A percentile compares a stretch with the other conserved stretches of the same genome.
These are phyloP conservation scores for Anethum foeniculum DNA, from an alignment of 140 eudicot genomes.

Conservation along the genomic window DNA sequence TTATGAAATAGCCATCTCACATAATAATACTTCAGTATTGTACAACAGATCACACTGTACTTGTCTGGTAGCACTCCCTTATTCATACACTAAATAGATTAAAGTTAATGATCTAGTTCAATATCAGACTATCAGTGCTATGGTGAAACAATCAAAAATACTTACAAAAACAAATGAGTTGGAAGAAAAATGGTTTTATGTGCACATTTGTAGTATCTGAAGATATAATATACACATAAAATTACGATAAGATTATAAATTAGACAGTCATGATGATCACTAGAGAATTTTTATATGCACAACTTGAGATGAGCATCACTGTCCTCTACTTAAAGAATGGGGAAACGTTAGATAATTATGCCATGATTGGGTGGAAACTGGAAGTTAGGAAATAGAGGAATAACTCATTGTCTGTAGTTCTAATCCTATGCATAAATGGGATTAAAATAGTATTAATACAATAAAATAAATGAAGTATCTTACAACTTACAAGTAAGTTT, in stretches of 20 bases:
- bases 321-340: conserved; percentile 9
- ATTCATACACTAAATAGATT: not conserved
- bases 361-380: not conserved
- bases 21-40: not conserved
- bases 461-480: conserved; percentile 14
- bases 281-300: not conserved
- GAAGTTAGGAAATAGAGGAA: not conserved
- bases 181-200: not conserved
- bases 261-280: not conserved
- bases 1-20: not conserved
- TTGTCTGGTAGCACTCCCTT: not conserved
- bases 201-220: not conserved
- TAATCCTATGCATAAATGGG: not conserved
- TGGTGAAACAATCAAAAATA: not conserved
- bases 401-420: not conserved
- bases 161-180: not conserved
- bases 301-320: conserved; percentile 7
- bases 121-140: not conserved
- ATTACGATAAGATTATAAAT: not conserved
- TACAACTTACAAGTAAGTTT: conserved; percentile 92
- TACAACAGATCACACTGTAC: not conserved
- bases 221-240: not conserved
- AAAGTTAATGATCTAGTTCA: not conserved
- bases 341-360: conserved; percentile 26
- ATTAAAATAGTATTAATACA: not conserved